Conservation (phyloP, 1,139 yeast species). For the Waltiozyma sp. region DNA sequence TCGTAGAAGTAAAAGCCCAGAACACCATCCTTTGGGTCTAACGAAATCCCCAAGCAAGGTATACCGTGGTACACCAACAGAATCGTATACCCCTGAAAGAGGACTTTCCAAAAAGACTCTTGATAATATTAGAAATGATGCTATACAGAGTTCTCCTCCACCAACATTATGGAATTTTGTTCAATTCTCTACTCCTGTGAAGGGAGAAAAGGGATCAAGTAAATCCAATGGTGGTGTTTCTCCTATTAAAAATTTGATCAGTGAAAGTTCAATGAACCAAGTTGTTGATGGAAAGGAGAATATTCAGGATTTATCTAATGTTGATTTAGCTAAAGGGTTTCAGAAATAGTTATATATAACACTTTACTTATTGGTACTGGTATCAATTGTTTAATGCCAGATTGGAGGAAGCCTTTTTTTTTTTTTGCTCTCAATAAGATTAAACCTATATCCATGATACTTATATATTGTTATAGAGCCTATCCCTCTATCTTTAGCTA, state of each 20-base stretch:
- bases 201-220: conserved; percentile 22
- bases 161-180: conserved; percentile 77
- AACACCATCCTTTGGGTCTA: conserved; percentile 8
- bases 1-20: conserved; percentile 7
- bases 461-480: too few relatives aligned
- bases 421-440: too few relatives aligned
- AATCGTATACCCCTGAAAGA: conserved; percentile 77
- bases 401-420: too few relatives aligned
- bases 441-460: too few relatives aligned
- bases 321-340: conserved; percentile 33
- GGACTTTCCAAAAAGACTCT: conserved; percentile 31
- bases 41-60: conserved; percentile 32
- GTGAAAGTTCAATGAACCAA: conserved; percentile 8
- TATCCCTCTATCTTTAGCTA: too few relatives aligned
- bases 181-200: conserved; percentile 56
- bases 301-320: conserved; percentile 32
- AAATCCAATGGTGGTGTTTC: conserved; percentile 1
- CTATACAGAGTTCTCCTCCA: conserved; percentile 32
- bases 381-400: too few relatives aligned
- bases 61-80: conserved; percentile 46
- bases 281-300: conserved; percentile 11
- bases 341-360: conserved; percentile 16
- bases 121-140: neutral
- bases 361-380: too few relatives aligned
- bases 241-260: conserved; percentile 1